These are phyloP conservation scores for Cyathus striatus DNA, from an alignment of 768 basidiomycete species.

Conservation along the genomic window DNA sequence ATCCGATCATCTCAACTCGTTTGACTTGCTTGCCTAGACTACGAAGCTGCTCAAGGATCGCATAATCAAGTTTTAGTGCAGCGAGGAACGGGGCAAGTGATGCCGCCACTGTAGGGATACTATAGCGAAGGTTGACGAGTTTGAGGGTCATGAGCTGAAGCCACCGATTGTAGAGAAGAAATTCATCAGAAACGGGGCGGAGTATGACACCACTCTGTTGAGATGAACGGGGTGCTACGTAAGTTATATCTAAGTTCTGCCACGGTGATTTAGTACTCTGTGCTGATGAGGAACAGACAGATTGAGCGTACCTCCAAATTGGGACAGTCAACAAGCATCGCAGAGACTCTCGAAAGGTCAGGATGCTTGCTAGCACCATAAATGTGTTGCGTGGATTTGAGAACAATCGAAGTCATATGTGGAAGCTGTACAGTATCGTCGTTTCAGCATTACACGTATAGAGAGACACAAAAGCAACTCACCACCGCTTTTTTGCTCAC, in stretches of 20 bases:
- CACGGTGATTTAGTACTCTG: conserved; percentile 6
- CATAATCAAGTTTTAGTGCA: conserved; percentile 28
- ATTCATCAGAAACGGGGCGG: conserved; percentile 46
- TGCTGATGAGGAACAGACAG: conserved; percentile 5
- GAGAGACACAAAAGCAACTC: conserved; percentile 21
- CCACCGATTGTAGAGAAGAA: conserved; percentile 55
- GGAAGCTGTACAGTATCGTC: conserved; percentile 29
- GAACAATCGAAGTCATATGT: conserved; percentile 34
- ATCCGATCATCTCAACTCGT: conserved; percentile 49
- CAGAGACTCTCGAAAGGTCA: conserved; percentile 40
- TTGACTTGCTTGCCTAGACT: conserved; percentile 26
- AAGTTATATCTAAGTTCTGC: conserved; percentile 39
- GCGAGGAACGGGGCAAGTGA: conserved; percentile 45
- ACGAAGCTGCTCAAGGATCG: conserved; percentile 40
- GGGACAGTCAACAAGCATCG: conserved; percentile 50
- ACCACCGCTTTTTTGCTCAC: conserved; percentile 5
- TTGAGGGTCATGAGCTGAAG: conserved; percentile 45
- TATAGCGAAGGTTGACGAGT: conserved; percentile 49
- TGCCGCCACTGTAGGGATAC: conserved; percentile 29
- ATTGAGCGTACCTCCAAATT: conserved; percentile 43
- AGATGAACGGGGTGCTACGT: conserved; percentile 28
- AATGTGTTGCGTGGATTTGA: conserved; percentile 47
- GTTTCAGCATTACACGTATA: too few relatives aligned
- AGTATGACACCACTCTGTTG: conserved; percentile 6
- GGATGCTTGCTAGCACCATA: conserved; percentile 56